phyloP scores from a whole-genome alignment of 139 green algal genomes.

The Coelastrella sp. region DNA sequence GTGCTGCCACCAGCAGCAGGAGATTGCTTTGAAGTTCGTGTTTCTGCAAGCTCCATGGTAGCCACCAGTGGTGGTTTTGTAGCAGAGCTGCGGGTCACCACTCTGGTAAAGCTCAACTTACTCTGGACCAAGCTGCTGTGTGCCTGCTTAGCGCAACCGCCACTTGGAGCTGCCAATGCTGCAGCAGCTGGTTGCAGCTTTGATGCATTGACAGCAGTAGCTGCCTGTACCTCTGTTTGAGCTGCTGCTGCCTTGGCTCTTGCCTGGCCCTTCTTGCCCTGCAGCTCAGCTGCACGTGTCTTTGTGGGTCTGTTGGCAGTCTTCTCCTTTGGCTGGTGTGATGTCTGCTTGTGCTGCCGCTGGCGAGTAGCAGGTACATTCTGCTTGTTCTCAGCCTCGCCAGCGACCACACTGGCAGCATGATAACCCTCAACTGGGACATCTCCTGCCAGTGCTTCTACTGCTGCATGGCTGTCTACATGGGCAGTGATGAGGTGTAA shows the following conservation, averaged over 20 bases:
- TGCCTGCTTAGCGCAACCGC: neutral
- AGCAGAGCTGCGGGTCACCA: neutral
- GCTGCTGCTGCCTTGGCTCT: slow-evolving; percentile 6
- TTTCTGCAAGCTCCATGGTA: neutral
- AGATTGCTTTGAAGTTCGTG: neutral
- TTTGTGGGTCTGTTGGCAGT: neutral
- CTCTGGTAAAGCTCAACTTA: neutral
- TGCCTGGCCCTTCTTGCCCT: neutral
- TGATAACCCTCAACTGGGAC: neutral
- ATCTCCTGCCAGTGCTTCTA: neutral
- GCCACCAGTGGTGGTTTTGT: neutral
- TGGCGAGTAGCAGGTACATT: neutral
- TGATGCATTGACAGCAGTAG: neutral
- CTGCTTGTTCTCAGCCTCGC: neutral
- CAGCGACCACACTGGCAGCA: neutral
- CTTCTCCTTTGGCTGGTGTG: slow-evolving; percentile 5
- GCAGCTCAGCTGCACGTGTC: neutral
- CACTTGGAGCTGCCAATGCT: neutral
- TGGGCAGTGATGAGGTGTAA: neutral
- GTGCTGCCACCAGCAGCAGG: neutral
- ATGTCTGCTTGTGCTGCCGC: neutral
- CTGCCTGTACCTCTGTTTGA: neutral
- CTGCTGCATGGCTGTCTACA: neutral
- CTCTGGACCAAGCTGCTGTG: slow-evolving; percentile 15
- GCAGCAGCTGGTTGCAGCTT: neutral